Conservation (phyloP, 306 rosid species). For the Calophaca sinica region DNA sequence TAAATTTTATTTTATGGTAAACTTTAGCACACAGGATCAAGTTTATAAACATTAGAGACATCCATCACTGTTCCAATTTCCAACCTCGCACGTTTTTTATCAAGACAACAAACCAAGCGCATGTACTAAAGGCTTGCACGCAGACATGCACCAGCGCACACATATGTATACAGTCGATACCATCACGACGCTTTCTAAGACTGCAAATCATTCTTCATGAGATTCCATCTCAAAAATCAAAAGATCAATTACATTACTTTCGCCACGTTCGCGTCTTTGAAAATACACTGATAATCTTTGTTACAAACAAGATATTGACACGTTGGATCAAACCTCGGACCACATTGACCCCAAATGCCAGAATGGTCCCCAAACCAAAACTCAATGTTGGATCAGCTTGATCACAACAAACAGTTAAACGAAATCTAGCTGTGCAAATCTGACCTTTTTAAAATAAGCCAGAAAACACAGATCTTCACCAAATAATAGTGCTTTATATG, state of each 20-base stretch:
- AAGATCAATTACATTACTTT: not conserved
- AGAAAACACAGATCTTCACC: constrained; percentile 41
- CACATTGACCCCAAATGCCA: constrained; percentile 44
- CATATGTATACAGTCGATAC: no score
- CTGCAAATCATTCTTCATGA: not conserved
- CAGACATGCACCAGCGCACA: not conserved
- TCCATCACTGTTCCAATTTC: no score
- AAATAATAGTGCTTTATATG: constrained; percentile 26
- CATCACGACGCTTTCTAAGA: no score
- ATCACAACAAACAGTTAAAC: constrained; percentile 31
- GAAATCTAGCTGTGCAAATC: constrained; percentile 44
- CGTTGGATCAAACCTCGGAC: constrained; percentile 38
- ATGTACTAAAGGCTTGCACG: not conserved
- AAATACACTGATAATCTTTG: constrained; percentile 23
- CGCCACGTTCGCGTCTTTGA: constrained; percentile 12
- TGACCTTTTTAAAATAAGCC: constrained; percentile 45
- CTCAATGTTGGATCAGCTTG: constrained; percentile 40
- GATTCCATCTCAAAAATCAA: not conserved
- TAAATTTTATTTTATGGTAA: no score
- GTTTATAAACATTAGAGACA: no score
- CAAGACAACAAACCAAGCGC: no score
- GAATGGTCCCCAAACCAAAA: constrained; percentile 43
- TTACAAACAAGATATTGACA: constrained; percentile 40
- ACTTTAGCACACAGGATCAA: no score
- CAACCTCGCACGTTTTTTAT: no score